Base-by-base conservation (phyloP, 768 basidiomycete genomes). In the Leccinum longicurvipes region DNA sequence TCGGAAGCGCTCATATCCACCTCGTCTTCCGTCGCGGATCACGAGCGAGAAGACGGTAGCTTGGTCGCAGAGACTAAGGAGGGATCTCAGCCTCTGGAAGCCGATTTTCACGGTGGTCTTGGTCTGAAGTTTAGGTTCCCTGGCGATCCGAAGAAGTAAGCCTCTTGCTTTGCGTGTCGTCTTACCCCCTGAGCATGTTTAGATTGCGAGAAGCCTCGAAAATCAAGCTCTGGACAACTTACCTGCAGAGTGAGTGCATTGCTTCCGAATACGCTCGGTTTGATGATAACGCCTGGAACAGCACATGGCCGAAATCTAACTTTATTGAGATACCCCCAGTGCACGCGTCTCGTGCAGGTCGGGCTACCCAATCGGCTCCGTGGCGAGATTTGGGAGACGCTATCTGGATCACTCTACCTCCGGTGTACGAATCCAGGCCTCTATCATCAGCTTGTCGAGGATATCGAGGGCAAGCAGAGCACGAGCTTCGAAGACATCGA, bases 401-500 rank as follows among this genome's bases (percentile, higher is more conserved):
- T 98, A 12, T 96, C 94, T 4, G 97, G 97, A 0, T 96, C 95
- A 5, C 76, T 98, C 51, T 96, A 86, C 72, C 83, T 97, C 17
- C 92, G 97, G 12, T 93, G 87, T 65, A 78, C 84, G 45, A 87
- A 94, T 59, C 93, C 91, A 1, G 91, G 93, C 9, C 80, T 82
- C 52, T 99, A 97, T 68, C 79, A 83, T 12, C 76, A 78, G 8
- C 77, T 98, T 15, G 73, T 98, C 5, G 79, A 83, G 51, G 84
- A 91, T 51, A 85, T 93, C 69, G 78, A 79, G 56, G 94, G 92
- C 7, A 82, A 84, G 56, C 86, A 83, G 21, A 93, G 80, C 49
- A 89, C 89, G 9, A 93, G 93, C 61, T 96, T 95, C 1, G 97
- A 99, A 67, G 97, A 99, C 68, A 99, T 99, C 42, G 97, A 98